phyloP scores from a whole-genome alignment of 1,139 yeast genomes.

The Hansenula lynferdii region DNA sequence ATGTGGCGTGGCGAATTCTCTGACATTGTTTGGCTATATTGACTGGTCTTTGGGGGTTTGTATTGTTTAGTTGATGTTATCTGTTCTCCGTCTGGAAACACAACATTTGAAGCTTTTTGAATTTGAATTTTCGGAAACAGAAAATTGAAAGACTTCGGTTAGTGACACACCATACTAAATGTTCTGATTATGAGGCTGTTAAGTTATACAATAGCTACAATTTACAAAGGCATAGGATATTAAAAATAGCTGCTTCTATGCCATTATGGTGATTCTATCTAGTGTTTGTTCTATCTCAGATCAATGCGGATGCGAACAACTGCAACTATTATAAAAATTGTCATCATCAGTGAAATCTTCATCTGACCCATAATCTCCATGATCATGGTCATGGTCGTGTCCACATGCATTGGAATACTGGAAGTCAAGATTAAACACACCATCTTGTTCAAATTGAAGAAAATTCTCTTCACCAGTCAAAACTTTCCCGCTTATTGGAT shows the following conservation, averaged over 20 bases:
- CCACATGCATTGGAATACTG: conserved; percentile 10
- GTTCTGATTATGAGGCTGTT: no score
- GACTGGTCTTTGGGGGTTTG: background rate
- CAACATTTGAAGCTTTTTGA: no score
- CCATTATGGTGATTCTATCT: no score
- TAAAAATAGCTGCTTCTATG: no score
- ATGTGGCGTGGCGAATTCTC: background rate
- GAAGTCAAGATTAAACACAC: conserved; percentile 16
- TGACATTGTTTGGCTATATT: background rate
- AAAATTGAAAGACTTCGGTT: no score
- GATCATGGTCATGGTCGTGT: conserved; percentile 10
- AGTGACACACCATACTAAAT: no score
- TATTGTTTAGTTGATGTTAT: no score
- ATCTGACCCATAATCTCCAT: conserved; percentile 11
- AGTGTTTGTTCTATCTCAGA: background rate
- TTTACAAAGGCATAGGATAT: no score
- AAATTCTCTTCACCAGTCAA: conserved; percentile 13
- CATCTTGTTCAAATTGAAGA: conserved; percentile 9
- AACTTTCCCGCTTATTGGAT: conserved; percentile 14
- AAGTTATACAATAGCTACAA: no score
- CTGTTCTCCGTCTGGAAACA: no score
- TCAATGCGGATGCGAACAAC: conserved; percentile 18
- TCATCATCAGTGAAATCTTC: conserved; percentile 22
- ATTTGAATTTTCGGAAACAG: no score
- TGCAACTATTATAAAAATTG: conserved; percentile 18